These are phyloP conservation scores for Backusella morwellensis DNA, from an alignment of 192 early-diverging fungal genomes.

Conservation along the genomic window DNA sequence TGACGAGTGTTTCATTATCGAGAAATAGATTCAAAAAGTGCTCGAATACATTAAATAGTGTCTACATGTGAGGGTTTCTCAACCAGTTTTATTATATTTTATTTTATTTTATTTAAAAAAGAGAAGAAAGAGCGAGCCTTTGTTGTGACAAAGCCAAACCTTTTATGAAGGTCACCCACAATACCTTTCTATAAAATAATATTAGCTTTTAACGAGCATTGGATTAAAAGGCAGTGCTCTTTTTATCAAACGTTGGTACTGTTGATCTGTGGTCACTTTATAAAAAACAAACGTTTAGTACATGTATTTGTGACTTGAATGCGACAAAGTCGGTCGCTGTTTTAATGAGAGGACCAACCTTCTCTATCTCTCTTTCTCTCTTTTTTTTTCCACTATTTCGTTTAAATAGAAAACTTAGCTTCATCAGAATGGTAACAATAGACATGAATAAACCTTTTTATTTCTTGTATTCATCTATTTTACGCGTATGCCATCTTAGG, in stretches of 20 bases:
- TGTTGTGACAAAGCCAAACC: too few species aligned
- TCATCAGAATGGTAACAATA: constrained; percentile 2
- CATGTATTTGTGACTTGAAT: neutral
- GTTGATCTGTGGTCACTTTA: neutral
- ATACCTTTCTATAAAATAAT: too few species aligned
- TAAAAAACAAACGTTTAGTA: neutral
- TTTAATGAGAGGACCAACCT: neutral
- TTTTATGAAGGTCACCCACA: too few species aligned
- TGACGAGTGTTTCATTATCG: neutral
- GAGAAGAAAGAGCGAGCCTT: too few species aligned
- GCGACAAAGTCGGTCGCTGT: neutral
- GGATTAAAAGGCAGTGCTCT: too few species aligned
- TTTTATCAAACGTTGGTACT: too few species aligned
- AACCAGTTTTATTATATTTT: too few species aligned
- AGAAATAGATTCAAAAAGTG: neutral
- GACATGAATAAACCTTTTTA: neutral
- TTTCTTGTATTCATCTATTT: neutral
- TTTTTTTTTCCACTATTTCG: neutral
- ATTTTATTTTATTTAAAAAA: too few species aligned
- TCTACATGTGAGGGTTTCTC: neutral
- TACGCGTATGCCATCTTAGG: constrained; percentile 49
- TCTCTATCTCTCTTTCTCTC: neutral
- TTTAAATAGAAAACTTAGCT: neutral
- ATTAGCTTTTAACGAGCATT: too few species aligned
- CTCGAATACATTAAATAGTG: neutral